Evolutionary conservation across 441 rosid genomes (phyloP).

Genomic region (Rhodomyrtus psidioides): DNA sequence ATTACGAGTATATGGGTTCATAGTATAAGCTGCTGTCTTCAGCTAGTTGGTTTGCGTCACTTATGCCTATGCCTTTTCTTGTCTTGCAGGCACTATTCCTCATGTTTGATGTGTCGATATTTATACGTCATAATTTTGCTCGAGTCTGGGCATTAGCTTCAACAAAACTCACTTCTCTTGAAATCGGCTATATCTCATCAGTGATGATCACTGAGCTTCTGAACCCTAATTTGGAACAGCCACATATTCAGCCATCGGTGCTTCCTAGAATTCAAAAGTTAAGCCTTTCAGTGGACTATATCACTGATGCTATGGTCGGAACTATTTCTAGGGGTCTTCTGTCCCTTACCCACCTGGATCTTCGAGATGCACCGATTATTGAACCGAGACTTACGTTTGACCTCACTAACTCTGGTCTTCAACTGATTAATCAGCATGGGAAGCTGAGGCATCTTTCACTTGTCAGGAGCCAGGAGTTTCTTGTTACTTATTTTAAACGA

Average conservation of each 20-base stretch:
- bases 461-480: conserved; percentile 73
- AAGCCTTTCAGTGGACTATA: conserved; percentile 69
- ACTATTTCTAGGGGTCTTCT: conserved; percentile 60
- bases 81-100: conserved; percentile 45
- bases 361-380: conserved; percentile 72
- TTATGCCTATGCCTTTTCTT: neutral
- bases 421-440: conserved; percentile 66
- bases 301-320: conserved; percentile 61
- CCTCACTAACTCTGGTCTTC: conserved; percentile 81
- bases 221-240: conserved; percentile 31
- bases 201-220: conserved; percentile 72
- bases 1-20: neutral
- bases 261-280: conserved; percentile 61
- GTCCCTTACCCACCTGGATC: conserved; percentile 70
- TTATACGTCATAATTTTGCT: conserved; percentile 55
- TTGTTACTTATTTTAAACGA: conserved; percentile 55
- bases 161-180: conserved; percentile 65
- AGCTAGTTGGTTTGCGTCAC: neutral
- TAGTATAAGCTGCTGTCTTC: neutral
- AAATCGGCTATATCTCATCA: conserved; percentile 77
- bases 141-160: conserved; percentile 67
- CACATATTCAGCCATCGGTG: conserved; percentile 26
- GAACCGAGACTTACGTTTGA: conserved; percentile 64
- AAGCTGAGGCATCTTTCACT: conserved; percentile 78
- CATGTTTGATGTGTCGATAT: conserved; percentile 73